Base-by-base conservation (phyloP, 225 moss, liverwort and hornwort species). In the Polytrichum formosum region DNA sequence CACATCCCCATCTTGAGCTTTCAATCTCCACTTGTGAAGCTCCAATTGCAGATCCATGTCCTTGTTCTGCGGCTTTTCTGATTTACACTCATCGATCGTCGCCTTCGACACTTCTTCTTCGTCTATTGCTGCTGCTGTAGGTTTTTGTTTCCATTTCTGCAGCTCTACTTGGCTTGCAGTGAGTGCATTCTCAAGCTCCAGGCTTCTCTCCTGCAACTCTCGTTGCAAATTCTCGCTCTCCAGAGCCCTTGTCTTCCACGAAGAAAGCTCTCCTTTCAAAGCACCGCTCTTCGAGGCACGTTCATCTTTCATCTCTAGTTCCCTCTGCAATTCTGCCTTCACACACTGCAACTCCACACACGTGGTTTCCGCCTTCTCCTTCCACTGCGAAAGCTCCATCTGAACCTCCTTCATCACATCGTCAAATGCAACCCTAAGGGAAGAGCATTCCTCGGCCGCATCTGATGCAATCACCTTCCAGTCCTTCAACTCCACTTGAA, bases 261-360 rank as follows among this genome's bases (percentile, higher is more conserved):
- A 72, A 80, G 75, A 77, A 76, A 86, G 29, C 67, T 85, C 85
- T 69, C 77, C 82, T 61, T 85, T 76, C 67, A 85, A 65, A n/a
- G 82, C 85, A 46, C 13, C 3, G 64, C 67, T 79, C 37, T 79
- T 77, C 70, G 77, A 33, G 60, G 82, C 82, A 54, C 71, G 79
- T 13, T 79, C 79, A 63, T 80, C 77, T 61, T 73, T 72, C 9
- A 18, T 79, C 53, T 73, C 79, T 17, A 21, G 56, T 70, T 86
- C 54, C 13, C 62, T 22, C 35, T 74, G 78, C 73, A 86, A 30
- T 26, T 80, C 83, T 33, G 21, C 68, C 73, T 69, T 71, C 28
- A 83, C 55, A 29, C 68, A 62, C 30, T 65, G 28, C 6, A 67
- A 67, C 23, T 80, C 75, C 2, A 70, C 73, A 28, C 27, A 66